phyloP scores from a whole-genome alignment of 2,329 filamentous ascomycete species.

The Hypoxylon sp. region DNA sequence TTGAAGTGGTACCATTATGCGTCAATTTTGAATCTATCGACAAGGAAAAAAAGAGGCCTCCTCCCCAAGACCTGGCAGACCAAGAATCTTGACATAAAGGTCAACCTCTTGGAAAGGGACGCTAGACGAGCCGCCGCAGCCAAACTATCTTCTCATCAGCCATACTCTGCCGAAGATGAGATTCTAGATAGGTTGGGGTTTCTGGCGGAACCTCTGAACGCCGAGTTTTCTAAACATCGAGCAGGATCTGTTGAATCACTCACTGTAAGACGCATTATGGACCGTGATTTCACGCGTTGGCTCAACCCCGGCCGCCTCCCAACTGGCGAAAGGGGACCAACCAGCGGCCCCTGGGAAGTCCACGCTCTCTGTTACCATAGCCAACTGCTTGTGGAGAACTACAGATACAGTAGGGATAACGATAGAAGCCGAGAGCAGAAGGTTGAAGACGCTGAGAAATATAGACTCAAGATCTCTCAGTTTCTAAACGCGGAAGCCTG shows the following conservation, averaged over 20 bases:
- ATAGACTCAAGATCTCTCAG: slow-evolving; percentile 20
- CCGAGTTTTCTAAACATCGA: slow-evolving; percentile 17
- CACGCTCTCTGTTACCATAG: slow-evolving; percentile 37
- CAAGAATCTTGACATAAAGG: slow-evolving; percentile 16
- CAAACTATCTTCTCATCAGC: slow-evolving; percentile 10
- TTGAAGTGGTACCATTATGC: slow-evolving; percentile 40
- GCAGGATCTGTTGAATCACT: slow-evolving; percentile 18
- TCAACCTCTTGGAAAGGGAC: slow-evolving; percentile 12
- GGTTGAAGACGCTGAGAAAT: slow-evolving; percentile 23
- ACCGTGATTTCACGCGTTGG: slow-evolving; percentile 22
- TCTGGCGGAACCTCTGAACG: slow-evolving; percentile 24
- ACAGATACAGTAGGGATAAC: slow-evolving; percentile 12
- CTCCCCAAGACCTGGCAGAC: slow-evolving; percentile 18
- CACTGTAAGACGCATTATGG: slow-evolving; percentile 20
- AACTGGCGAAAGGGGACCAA: slow-evolving; percentile 9
- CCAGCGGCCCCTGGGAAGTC: slow-evolving; percentile 34
- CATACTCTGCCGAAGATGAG: slow-evolving; percentile 34
- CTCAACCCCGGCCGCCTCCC: slow-evolving; percentile 27
- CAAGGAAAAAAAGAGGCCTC: slow-evolving; percentile 3
- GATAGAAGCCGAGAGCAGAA: slow-evolving; percentile 14
- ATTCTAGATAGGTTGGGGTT: slow-evolving; percentile 38
- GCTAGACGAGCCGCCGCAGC: slow-evolving; percentile 8
- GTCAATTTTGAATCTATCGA: slow-evolving; percentile 25
- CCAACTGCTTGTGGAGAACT: slow-evolving; percentile 25
- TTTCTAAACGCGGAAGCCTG: slow-evolving; percentile 37